Conservation (phyloP, 1,139 yeast species). For the Trichomonascaceae sp. region DNA sequence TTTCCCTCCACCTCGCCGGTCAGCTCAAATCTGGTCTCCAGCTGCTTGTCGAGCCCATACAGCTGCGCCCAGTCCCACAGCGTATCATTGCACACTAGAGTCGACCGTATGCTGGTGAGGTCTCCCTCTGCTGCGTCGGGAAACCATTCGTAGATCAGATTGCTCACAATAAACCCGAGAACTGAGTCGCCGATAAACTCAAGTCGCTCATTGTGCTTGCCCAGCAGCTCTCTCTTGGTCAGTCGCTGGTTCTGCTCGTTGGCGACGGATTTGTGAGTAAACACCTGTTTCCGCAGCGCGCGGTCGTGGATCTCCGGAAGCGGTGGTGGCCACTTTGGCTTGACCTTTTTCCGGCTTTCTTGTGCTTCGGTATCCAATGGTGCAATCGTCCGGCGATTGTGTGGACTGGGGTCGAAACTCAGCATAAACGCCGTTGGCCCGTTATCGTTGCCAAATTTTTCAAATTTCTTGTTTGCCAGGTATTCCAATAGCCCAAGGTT, state of each 20-base stretch:
- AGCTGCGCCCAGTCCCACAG: conserved; percentile 56
- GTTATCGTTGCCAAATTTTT: too few relatives aligned
- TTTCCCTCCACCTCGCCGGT: conserved; percentile 15
- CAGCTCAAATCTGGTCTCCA: conserved; percentile 28
- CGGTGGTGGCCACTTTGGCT: conserved; percentile 38
- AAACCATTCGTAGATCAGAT: conserved; percentile 49
- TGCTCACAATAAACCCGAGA: conserved; percentile 58
- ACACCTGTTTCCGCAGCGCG: conserved; percentile 53
- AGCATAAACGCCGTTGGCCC: conserved; percentile 15
- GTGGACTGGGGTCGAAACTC: conserved; percentile 16
- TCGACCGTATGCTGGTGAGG: conserved; percentile 56
- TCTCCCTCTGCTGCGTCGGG: conserved; percentile 75
- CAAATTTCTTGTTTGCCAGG: too few relatives aligned
- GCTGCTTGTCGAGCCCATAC: conserved; percentile 55
- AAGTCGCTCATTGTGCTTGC: conserved; percentile 72
- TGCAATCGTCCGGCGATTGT: neutral
- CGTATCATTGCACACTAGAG: conserved; percentile 60
- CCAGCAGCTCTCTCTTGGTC: conserved; percentile 42
- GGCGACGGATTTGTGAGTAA: conserved; percentile 66
- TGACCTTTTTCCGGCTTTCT: neutral
- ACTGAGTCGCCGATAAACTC: conserved; percentile 93
- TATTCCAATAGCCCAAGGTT: too few relatives aligned
- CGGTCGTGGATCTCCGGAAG: conserved; percentile 57
- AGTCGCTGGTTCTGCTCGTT: conserved; percentile 42
- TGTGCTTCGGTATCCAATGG: neutral